Base-by-base conservation (phyloP, 805 yeast genomes). In the Phaffomyces thermotolerans region DNA sequence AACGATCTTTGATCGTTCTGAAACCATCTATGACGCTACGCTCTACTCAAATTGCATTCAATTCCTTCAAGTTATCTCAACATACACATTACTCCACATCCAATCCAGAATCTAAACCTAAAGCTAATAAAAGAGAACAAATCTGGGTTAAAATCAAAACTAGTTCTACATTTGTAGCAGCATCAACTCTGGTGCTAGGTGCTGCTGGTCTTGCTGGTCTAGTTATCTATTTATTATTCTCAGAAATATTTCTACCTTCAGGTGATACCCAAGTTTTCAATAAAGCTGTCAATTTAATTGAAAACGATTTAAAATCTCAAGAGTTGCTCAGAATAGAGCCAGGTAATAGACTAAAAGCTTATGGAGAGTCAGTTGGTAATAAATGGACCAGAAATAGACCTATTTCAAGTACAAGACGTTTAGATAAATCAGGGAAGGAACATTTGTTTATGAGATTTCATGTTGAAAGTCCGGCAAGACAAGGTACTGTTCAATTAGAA, bases 201-300 rank as follows among this genome's bases (percentile, higher is more conserved):
- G 89, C 89, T 3, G 58, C 79, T 3, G 88, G 84, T 14, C 67
- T 84, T 8, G 78, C 91, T 0, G 73, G 80, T 37, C 62, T 81
- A 45, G 77, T 89, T 18, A 69, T 86, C 8, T 90, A 86, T 61
- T 72, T 87, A 49, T 76, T 89, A 20, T 73, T 84, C n/a, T 71
- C 82, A 10, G 96, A 90, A 59, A 66, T 90, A 29, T 78, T 87
- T 51, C 75, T 90, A 39, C 96, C 97, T 9, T 82, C 95, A 1
- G 95, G 95, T 22, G 96, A 90, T 58, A 90, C 95, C 0, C 84
- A 83, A 51, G 78, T 95, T 2, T 90, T 90, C 69, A 89, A 90
- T 65, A 76, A 87, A 53, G 95, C 95, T 2, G 89, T 89, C 29
- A 74, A 77, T 12, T 65, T 85, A 53, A 76, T 88, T 33, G 91